These are phyloP conservation scores for Celoporthe dispersa DNA, from an alignment of 2,329 filamentous ascomycete species.

Conservation along the genomic window DNA sequence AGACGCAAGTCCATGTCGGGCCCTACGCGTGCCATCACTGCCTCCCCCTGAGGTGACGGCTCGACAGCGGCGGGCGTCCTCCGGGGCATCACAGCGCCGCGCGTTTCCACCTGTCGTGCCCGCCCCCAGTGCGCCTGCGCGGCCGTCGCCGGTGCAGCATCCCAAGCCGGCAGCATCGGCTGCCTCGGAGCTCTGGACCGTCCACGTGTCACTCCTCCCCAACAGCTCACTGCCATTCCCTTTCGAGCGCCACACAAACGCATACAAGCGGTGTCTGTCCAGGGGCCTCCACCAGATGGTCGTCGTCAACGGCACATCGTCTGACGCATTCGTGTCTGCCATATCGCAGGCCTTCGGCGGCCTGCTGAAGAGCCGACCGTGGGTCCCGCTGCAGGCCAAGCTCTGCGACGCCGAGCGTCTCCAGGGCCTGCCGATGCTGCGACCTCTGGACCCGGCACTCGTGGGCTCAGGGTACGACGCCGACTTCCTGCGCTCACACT, in stretches of 20 bases:
- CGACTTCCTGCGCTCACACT: constrained; percentile 57
- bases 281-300: constrained; percentile 63
- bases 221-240: constrained; percentile 59
- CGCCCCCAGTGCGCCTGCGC: constrained; percentile 14
- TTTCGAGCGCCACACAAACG: constrained; percentile 64
- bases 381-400: constrained; percentile 63
- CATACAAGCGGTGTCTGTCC: constrained; percentile 65
- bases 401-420: constrained; percentile 60
- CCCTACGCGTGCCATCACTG: constrained; percentile 12
- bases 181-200: constrained; percentile 54
- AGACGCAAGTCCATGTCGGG: constrained; percentile 30
- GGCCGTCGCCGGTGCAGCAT: constrained; percentile 35
- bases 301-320: constrained; percentile 54
- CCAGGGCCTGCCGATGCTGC: constrained; percentile 62
- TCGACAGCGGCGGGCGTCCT: constrained; percentile 31
- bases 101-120: neutral
- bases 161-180: constrained; percentile 30
- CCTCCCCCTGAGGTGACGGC: neutral
- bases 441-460: constrained; percentile 53
- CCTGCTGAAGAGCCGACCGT: constrained; percentile 54
- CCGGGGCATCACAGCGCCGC: constrained; percentile 27
- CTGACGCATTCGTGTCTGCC: constrained; percentile 53
- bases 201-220: constrained; percentile 63
- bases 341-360: constrained; percentile 54
- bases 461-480: constrained; percentile 50